phyloP scores from a whole-genome alignment of 352 stramenopile species.

The Pseudoperonospora humuli region DNA sequence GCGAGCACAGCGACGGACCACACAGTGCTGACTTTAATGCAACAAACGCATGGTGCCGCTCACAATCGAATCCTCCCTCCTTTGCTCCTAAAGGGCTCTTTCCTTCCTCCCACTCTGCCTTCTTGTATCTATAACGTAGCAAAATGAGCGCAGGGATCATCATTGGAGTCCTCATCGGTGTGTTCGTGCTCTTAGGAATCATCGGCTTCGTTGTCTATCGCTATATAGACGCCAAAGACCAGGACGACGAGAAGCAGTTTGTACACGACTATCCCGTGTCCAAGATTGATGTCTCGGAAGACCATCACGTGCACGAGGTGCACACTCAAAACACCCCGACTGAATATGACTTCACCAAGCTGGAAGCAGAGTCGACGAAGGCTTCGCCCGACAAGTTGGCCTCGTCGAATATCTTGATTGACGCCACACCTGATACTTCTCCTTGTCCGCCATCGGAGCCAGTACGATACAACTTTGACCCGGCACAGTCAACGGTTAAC shows the following conservation, averaged over 20 bases:
- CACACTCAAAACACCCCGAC: conserved; percentile 21
- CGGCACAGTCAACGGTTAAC: conserved; percentile 24
- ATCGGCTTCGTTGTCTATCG: conserved; percentile 35
- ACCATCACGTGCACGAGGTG: conserved; percentile 10
- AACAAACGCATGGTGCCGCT: not conserved
- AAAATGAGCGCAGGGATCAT: conserved; percentile 35
- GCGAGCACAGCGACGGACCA: not conserved
- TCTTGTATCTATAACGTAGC: not conserved
- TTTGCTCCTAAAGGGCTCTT: not conserved
- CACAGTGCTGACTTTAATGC: not conserved
- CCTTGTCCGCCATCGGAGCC: conserved; percentile 23
- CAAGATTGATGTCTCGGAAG: conserved; percentile 17
- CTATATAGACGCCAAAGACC: conserved; percentile 11
- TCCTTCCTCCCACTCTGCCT: not conserved
- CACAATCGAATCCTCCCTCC: not conserved
- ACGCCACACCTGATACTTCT: conserved; percentile 8
- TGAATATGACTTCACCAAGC: conserved; percentile 32
- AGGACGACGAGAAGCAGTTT: conserved; percentile 36
- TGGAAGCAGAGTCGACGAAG: conserved; percentile 19
- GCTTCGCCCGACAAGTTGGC: conserved; percentile 17
- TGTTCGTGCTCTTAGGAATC: conserved; percentile 28
- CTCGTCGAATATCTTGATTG: conserved; percentile 31
- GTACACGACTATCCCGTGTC: conserved; percentile 24
- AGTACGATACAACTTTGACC: conserved; percentile 28
- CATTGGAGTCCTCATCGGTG: conserved; percentile 36